A percentile compares a stretch with the other conserved stretches of the same genome.
Evolutionary conservation across 2,329 filamentous ascomycete species (phyloP).

Genomic region (Periconia digitata): DNA sequence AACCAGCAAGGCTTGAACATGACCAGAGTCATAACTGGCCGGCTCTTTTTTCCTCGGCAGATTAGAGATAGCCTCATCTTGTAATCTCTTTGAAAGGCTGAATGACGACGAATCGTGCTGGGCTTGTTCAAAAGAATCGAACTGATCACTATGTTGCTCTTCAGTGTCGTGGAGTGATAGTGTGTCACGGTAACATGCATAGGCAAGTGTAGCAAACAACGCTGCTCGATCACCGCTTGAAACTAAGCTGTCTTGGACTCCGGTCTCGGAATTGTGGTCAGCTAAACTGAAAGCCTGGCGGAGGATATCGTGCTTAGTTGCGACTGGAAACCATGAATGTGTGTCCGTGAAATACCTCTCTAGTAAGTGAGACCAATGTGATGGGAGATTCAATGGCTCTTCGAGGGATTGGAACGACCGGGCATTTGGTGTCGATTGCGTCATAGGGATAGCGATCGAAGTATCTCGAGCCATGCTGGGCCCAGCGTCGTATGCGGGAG

Average conservation of each 20-base stretch:
- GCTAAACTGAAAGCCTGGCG: neutral
- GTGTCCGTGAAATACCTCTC: neutral
- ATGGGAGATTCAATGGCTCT: neutral
- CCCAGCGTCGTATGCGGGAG: neutral
- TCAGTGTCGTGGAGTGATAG: too few relatives aligned
- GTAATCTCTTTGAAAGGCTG: neutral
- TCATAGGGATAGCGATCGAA: neutral
- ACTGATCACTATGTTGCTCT: too few relatives aligned
- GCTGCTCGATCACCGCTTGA: neutral
- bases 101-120: neutral
- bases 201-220: neutral
- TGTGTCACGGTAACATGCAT: neutral
- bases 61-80: neutral
- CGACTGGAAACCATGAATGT: neutral
- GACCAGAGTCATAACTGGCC: neutral
- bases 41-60: neutral
- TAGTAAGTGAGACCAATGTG: neutral
- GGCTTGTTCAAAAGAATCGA: neutral
- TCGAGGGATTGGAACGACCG: neutral
- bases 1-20: neutral
- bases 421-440: neutral
- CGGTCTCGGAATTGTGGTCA: neutral
- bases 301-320: neutral
- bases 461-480: neutral
- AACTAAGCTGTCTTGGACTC: neutral